Evolutionary conservation across 1,284 basidiomycete genomes (phyloP), one percentile per base, ranked within the genome.

Genomic region (Austropuccinia psidii): DNA sequence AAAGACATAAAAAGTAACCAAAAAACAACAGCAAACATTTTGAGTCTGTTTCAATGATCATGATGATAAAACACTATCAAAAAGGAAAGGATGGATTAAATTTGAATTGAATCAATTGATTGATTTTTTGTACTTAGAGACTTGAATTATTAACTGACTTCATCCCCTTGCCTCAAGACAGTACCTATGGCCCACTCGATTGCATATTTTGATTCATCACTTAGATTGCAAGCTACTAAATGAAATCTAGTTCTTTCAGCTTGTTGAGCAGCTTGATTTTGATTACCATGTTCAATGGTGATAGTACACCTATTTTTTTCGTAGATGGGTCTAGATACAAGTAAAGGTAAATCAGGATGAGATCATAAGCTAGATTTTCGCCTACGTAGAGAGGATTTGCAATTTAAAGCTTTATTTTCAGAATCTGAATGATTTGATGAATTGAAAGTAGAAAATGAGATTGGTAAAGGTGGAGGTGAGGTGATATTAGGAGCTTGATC

Each of bases 141-240:
- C n/a, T n/a, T n/a, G n/a, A 33, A 49, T 4, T 29, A 39, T 27
- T 15, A 31, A 49, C 35, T 15, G 9, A 70, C 67, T 45, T 72
- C 69, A 45, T 72, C 69, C 19, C 69, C 69, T 29, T 72, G 69
- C 43, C 69, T 58, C 27, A 72, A 35, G 15, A 72, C 69, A 19
- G 69, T 72, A 27, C 69, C 69, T 31, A 72, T 72, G n/a, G 69
- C 62, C 69, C 69, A 72, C 55, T 72, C 69, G 31, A 72, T 72
- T 5, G 69, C 69, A 41, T 72, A 62, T 49, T 54, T 72, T 1
- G 69, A 72, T 41, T 72, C 69, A 6, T 72, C 69, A 49, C 69
- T 72, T 19, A 72, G 55, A 43, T 72, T 58, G 58, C 69, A 60
- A 27, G 69, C 69, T 17, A 72, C 69, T 21, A 72, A 27, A 62